Evolutionary conservation across 306 rosid species (phyloP), one percentile per base, ranked within the genome.

Genomic region (Dryas alaskensis): DNA sequence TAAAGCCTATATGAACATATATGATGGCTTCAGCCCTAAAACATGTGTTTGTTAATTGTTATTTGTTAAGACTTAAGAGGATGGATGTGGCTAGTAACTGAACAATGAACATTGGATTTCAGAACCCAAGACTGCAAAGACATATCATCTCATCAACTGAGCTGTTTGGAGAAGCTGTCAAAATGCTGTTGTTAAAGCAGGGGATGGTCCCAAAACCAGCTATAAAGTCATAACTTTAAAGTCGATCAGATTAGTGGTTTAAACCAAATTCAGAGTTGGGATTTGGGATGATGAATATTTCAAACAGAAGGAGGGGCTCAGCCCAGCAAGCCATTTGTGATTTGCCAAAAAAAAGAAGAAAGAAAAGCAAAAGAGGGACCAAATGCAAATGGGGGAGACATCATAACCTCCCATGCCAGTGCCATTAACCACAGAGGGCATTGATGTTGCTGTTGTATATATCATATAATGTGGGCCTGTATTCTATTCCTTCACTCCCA

Each of bases 351-450:
- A 78, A 69, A 47, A 43, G 51, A 67, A 60, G 78, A 31, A 82
- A 76, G 61, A 66, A 49, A 60, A 70, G 64, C 47, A 82, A 81
- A 66, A 60, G 54, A 57, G 13, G 58, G 76, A 58, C 72, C 77
- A 69, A 82, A 77, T 76, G 76, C 37, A 31, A 31, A 22, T 22
- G 68, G 39, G 47, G 48, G 10, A 72, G 67, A 63, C 79, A 91
- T 89, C 89, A 91, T 89, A 83, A 85, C 84, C 76, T 79, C 87
- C 86, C 90, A 85, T 84, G 88, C 86, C 90, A 79, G 70, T 87
- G 70, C 85, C 88, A 84, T 80, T 45, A 8, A 65, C 71, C 65
- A 57, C 65, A 70, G 44, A 55, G 37, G 76, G 84, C 83, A 81
- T 86, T 91, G 88, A 91, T 89, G 90, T 68, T 82, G 79, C 67